These are phyloP conservation scores for Pyrenophora graminea DNA, from an alignment of 2,329 filamentous ascomycete genomes.

Conservation along the genomic window DNA sequence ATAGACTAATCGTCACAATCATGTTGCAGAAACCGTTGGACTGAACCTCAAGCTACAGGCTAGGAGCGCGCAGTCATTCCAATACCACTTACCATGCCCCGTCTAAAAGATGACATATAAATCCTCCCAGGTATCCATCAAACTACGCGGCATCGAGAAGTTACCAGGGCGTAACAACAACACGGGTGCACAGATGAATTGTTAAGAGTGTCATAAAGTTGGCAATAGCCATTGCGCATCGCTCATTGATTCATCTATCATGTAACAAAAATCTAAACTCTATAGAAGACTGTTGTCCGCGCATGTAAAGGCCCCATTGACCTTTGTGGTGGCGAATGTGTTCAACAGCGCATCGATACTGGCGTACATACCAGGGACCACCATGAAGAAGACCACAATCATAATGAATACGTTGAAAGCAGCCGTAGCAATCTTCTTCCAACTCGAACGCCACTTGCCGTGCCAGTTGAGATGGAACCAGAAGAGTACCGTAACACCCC, in stretches of 20 bases:
- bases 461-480: conserved; percentile 38
- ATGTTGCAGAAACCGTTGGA: no score
- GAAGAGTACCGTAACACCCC: conserved; percentile 35
- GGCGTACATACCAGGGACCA: conserved; percentile 34
- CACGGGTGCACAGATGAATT: no score
- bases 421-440: conserved; percentile 27
- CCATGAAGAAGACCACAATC: conserved; percentile 28
- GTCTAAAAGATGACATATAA: no score
- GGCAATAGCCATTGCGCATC: no score
- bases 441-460: conserved; percentile 26
- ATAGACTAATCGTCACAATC: no score
- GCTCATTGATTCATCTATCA: background rate
- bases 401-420: conserved; percentile 30
- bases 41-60: no score
- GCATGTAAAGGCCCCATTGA: conserved; percentile 37
- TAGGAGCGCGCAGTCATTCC: no score
- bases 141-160: no score
- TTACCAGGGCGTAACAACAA: no score
- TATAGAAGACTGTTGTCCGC: conserved; percentile 32
- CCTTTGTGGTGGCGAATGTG: conserved; percentile 31
- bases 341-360: conserved; percentile 27
- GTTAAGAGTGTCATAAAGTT: no score
- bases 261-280: background rate
- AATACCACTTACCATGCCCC: no score
- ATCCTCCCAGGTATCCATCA: no score